Conservation (phyloP, 306 rosid species). For the Purshia tridentata region DNA sequence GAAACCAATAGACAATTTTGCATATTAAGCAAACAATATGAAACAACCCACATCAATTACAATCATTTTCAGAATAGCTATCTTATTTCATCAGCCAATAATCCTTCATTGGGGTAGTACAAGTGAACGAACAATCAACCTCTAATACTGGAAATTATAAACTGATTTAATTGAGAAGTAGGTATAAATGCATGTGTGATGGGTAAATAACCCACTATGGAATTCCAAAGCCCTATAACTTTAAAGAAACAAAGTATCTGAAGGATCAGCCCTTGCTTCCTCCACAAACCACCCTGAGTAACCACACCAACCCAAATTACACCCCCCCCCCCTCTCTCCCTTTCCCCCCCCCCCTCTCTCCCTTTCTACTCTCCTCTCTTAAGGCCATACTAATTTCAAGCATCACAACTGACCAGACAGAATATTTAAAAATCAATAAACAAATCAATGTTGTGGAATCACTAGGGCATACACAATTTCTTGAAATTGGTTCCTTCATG, state of each 20-base stretch:
- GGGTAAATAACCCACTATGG: not conserved
- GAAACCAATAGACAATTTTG: no score
- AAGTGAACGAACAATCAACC: no score
- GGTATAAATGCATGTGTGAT: not conserved
- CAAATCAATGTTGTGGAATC: no score
- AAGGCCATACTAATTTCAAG: not conserved
- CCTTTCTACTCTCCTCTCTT: no score
- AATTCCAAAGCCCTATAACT: not conserved
- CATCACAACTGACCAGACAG: not conserved
- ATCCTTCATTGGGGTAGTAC: no score
- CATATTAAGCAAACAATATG: not conserved
- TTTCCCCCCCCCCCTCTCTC: no score
- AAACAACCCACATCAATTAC: not conserved
- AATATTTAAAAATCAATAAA: not conserved
- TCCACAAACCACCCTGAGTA: not conserved
- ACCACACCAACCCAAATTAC: no score
- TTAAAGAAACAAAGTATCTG: not conserved
- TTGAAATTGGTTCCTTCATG: not conserved
- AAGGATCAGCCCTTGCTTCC: not conserved
- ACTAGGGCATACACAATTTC: slow-evolving; percentile 5
- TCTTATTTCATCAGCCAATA: no score
- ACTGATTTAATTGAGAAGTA: not conserved
- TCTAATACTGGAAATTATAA: no score
- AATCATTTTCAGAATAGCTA: not conserved
- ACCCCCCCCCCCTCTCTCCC: no score